These are phyloP conservation scores for Castanospermum australe DNA, from an alignment of 306 rosid species.

Conservation along the genomic window DNA sequence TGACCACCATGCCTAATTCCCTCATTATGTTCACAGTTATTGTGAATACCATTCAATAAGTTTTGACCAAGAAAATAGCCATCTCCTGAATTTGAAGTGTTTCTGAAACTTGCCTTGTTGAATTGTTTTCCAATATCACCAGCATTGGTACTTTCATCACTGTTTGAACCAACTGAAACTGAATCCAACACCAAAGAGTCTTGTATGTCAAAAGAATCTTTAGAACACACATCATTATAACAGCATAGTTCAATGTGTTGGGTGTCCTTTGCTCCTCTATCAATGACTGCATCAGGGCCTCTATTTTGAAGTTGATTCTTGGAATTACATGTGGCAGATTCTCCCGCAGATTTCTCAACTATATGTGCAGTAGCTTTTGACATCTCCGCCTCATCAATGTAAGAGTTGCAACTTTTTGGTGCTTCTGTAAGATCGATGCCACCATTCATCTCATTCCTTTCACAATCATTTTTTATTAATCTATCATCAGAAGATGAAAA, in stretches of 20 bases:
- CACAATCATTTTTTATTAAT: conserved; percentile 24
- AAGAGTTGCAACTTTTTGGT: conserved; percentile 29
- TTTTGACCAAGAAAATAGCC: conserved; percentile 33
- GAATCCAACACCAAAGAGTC: conserved; percentile 47
- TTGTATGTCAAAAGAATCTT: conserved; percentile 12
- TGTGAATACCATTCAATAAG: conserved; percentile 20
- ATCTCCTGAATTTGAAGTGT: conserved; percentile 33
- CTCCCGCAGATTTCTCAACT: conserved; percentile 26
- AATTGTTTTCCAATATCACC: conserved; percentile 32
- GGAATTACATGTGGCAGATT: conserved; percentile 30
- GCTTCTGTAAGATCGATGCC: conserved; percentile 19
- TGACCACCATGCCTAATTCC: conserved; percentile 35
- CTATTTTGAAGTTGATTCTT: conserved; percentile 30
- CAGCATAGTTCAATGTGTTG: conserved; percentile 19
- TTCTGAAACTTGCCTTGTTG: conserved; percentile 34
- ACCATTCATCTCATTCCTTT: conserved; percentile 17
- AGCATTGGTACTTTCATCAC: conserved; percentile 35
- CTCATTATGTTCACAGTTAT: conserved; percentile 39
- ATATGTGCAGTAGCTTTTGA: conserved; percentile 27
- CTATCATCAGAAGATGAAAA: conserved; percentile 35
- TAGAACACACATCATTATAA: conserved; percentile 30
- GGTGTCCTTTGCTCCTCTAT: conserved; percentile 28
- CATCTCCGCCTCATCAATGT: conserved; percentile 29
- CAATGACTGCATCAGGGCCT: conserved; percentile 22
- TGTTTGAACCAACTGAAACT: conserved; percentile 42